Evolutionary conservation across 2,329 filamentous ascomycete species (phyloP).

Genomic region (Hymenoscyphus albidus): DNA sequence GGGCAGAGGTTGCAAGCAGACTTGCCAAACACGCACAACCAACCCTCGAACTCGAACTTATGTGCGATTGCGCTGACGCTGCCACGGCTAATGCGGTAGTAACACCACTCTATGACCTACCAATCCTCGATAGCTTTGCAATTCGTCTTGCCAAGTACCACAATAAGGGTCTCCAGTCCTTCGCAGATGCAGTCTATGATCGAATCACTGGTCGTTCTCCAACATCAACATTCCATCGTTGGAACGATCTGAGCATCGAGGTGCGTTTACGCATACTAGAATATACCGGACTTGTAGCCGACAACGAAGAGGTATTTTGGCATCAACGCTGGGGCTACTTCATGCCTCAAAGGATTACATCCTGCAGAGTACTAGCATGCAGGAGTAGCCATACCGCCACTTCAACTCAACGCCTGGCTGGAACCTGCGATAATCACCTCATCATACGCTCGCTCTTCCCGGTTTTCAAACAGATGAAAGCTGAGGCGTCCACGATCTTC

Average conservation of each 20-base stretch:
- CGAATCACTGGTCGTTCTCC: neutral
- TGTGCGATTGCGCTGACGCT: neutral
- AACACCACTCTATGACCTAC: neutral
- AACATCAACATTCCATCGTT: neutral
- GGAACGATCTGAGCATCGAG: neutral
- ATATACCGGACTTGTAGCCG: neutral
- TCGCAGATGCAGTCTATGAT: neutral
- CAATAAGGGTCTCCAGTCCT: neutral
- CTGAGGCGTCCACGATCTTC: neutral
- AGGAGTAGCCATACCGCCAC: neutral
- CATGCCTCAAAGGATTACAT: neutral
- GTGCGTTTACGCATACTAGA: neutral
- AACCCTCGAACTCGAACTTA: neutral
- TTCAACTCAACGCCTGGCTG: neutral
- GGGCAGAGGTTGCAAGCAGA: neutral
- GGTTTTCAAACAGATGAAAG: neutral
- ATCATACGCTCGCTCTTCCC: neutral
- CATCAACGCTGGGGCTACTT: neutral
- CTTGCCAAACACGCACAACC: neutral
- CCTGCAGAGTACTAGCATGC: neutral
- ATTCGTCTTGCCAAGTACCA: neutral
- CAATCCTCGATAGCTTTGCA: neutral
- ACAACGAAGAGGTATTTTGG: neutral
- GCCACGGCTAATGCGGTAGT: neutral
- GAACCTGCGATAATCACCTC: neutral